A percentile compares a stretch with the other conserved stretches of the same genome.
These are phyloP conservation scores for Sindora glabra DNA, from an alignment of 306 rosid genomes.

Conservation along the genomic window DNA sequence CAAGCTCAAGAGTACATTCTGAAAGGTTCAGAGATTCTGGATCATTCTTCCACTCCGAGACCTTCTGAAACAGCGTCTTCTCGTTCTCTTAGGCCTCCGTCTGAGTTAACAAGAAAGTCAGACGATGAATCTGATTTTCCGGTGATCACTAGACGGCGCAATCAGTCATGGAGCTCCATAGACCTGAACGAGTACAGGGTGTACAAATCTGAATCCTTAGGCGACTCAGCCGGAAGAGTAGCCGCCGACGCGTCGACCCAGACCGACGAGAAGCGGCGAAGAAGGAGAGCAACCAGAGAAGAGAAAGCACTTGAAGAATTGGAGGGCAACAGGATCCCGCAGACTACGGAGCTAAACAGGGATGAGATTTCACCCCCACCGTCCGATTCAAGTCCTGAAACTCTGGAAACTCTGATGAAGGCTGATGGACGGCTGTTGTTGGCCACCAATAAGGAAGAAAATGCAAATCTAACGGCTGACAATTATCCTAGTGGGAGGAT, in stretches of 20 bases:
- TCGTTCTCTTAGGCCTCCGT: constrained; percentile 40
- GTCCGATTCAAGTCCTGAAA: constrained; percentile 94
- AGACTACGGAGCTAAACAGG: constrained; percentile 66
- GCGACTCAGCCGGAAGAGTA: constrained; percentile 54
- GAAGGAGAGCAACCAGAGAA: constrained; percentile 40
- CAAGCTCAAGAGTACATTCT: constrained; percentile 88
- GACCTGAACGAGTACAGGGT: constrained; percentile 84
- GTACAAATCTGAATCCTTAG: constrained; percentile 67
- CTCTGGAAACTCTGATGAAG: constrained; percentile 76
- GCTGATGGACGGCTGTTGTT: constrained; percentile 56
- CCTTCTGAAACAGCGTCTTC: constrained; percentile 40
- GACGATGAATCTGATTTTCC: constrained; percentile 54
- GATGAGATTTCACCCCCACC: constrained; percentile 98
- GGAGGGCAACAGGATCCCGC: constrained; percentile 23
- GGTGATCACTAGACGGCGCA: constrained; percentile 42
- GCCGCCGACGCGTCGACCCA: constrained; percentile 91
- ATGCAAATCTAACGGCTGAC: constrained; percentile 36
- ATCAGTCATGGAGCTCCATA: constrained; percentile 89
- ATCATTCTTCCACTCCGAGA: constrained; percentile 16
- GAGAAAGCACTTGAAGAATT: constrained; percentile 26
- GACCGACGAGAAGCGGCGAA: constrained; percentile 73
- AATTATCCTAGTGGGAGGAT: constrained; percentile 43
- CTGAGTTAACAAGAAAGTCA: constrained; percentile 28
- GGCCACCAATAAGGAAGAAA: constrained; percentile 13
- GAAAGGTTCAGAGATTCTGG: constrained; percentile 83